phyloP scores from a whole-genome alignment of 1,139 yeast species.

The Saccharomyces hybrid region DNA sequence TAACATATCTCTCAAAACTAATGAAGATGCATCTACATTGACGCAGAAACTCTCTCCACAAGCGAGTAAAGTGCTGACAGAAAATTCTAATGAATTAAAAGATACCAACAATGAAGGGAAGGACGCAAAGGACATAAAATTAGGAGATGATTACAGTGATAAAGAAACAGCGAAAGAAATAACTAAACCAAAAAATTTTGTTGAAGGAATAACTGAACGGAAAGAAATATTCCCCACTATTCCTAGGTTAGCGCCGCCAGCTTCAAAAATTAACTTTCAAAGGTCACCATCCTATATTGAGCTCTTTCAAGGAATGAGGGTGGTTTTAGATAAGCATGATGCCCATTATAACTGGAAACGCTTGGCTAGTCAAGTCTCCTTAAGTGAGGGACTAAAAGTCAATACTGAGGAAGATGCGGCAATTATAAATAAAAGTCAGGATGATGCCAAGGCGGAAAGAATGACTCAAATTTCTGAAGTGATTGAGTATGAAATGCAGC shows the following conservation, averaged over 20 bases:
- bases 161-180: neutral
- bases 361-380: constrained; percentile 21
- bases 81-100: neutral
- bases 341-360: constrained; percentile 29
- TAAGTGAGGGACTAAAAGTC: constrained; percentile 9
- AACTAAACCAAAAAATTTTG: neutral
- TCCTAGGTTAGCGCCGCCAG: neutral
- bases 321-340: constrained; percentile 28
- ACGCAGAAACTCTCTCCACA: neutral
- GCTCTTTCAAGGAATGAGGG: constrained; percentile 27
- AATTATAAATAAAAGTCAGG: neutral
- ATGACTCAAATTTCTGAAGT: neutral
- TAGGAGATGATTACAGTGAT: neutral
- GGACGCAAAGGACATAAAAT: neutral
- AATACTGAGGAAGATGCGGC: constrained; percentile 1
- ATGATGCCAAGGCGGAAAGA: neutral
- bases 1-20: neutral
- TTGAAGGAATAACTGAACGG: neutral
- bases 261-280: constrained; percentile 6
- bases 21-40: neutral
- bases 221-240: neutral
- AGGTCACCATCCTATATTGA: constrained; percentile 28
- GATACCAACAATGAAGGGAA: neutral
- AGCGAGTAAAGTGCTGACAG: neutral
- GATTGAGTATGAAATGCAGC: neutral